Percentiles rank a stretch among this genome's conserved stretches.
Evolutionary conservation across 306 rosid species (phyloP).

Genomic region (Abrus precatorius): DNA sequence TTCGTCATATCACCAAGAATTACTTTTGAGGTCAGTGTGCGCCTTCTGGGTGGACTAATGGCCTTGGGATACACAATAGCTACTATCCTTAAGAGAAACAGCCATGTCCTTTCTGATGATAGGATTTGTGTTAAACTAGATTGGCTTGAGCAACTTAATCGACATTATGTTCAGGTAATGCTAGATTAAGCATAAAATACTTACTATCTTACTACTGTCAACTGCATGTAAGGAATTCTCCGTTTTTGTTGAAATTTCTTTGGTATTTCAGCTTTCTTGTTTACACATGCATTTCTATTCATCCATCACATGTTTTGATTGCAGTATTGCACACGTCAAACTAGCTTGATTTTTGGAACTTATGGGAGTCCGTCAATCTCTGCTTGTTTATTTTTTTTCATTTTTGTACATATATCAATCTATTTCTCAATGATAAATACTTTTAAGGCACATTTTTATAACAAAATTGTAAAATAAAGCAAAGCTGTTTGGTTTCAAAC

Average conservation of each 20-base stretch:
- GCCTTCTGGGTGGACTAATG: slow-evolving; percentile 99
- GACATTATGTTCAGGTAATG: slow-evolving; percentile 91
- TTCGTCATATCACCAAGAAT: slow-evolving; percentile 99
- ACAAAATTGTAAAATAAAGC: slow-evolving; percentile 11
- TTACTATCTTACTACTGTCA: slow-evolving; percentile 9
- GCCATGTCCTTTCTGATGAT: slow-evolving; percentile 85
- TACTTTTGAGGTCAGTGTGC: slow-evolving; percentile 99
- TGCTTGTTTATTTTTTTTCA: background rate
- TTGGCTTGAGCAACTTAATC: slow-evolving; percentile 95
- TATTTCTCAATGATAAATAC: background rate
- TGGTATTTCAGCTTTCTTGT: slow-evolving; percentile 20
- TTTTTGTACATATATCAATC: background rate
- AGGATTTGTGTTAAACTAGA: slow-evolving; percentile 85
- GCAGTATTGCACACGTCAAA: slow-evolving; percentile 22
- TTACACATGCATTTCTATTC: slow-evolving; percentile 34
- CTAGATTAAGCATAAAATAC: background rate
- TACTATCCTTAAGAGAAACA: slow-evolving; percentile 89
- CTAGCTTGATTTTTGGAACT: background rate
- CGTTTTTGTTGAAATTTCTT: slow-evolving; percentile 17
- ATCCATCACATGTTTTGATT: slow-evolving; percentile 30
- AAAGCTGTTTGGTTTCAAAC: slow-evolving; percentile 35
- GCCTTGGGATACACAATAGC: slow-evolving; percentile 99
- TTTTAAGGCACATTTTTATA: slow-evolving; percentile 19
- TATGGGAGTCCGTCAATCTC: slow-evolving; percentile 8
- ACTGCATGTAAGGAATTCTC: slow-evolving; percentile 36